phyloP scores from a whole-genome alignment of 352 stramenopile genomes.

The Achlya hypogyna region DNA sequence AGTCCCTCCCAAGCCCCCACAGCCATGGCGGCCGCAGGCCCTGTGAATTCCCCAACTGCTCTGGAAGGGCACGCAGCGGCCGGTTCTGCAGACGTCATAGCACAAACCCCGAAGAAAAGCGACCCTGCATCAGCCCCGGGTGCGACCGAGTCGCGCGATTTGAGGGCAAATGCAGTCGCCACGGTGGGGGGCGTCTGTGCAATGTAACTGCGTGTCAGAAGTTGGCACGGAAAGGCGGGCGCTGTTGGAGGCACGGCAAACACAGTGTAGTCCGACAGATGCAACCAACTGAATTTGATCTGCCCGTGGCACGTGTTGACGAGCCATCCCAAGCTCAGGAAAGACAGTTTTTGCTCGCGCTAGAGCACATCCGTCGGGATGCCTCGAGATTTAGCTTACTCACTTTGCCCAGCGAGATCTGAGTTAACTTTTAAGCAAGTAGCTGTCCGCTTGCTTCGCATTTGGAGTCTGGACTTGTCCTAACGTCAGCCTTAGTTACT shows the following conservation, averaged over 20 bases:
- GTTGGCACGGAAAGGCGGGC: constrained; percentile 6
- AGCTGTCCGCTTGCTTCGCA: too few relatives aligned
- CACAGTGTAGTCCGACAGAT: not conserved
- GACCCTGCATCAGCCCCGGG: not conserved
- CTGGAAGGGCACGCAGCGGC: constrained; percentile 64
- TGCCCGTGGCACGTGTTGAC: too few relatives aligned
- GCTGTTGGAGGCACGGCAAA: not conserved
- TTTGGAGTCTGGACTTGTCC: too few relatives aligned
- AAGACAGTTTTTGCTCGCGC: too few relatives aligned
- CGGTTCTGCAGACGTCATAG: constrained; percentile 71
- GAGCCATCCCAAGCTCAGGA: too few relatives aligned
- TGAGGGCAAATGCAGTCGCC: not conserved
- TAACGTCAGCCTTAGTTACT: too few relatives aligned
- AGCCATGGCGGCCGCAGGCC: constrained; percentile 26
- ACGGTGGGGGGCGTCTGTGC: not conserved
- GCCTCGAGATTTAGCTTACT: too few relatives aligned
- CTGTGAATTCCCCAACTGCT: not conserved
- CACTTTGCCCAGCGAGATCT: too few relatives aligned
- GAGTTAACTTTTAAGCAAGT: too few relatives aligned
- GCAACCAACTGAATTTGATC: too few relatives aligned
- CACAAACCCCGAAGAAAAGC: not conserved
- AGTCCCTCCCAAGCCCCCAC: too few relatives aligned
- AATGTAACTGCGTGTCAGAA: not conserved
- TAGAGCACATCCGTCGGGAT: too few relatives aligned
- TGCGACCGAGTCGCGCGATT: constrained; percentile 2